phyloP scores from a whole-genome alignment of 2,329 filamentous ascomycete species.

The Xylariaceae sp. region DNA sequence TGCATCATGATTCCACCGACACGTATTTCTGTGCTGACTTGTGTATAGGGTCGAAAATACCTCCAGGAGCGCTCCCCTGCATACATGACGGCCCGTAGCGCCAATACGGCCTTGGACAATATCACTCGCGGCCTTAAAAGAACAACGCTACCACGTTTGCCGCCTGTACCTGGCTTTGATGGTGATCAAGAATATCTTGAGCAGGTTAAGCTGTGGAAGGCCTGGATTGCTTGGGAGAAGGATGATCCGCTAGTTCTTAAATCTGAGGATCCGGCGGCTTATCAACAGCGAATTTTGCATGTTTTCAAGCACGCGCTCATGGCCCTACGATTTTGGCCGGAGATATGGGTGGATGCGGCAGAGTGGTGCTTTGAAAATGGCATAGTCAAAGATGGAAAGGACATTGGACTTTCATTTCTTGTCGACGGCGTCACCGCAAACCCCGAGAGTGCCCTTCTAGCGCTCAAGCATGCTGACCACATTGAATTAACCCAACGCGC shows the following conservation, averaged over 20 bases:
- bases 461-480: conserved; percentile 84
- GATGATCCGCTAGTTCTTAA: conserved; percentile 84
- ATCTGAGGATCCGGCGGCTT: conserved; percentile 70
- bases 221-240: conserved; percentile 94
- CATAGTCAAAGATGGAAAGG: conserved; percentile 52
- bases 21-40: conserved; percentile 21
- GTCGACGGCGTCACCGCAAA: conserved; percentile 81
- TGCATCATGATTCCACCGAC: conserved; percentile 15
- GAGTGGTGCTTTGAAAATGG: conserved; percentile 86
- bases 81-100: conserved; percentile 94
- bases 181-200: conserved; percentile 78
- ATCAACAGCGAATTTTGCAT: conserved; percentile 76
- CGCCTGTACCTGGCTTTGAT: conserved; percentile 79
- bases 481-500: conserved; percentile 74
- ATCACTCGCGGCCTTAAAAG: conserved; percentile 72
- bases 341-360: conserved; percentile 92
- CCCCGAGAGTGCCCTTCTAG: conserved; percentile 85
- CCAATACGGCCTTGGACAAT: conserved; percentile 86
- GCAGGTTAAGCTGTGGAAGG: conserved; percentile 86
- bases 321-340: conserved; percentile 89
- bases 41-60: conserved; percentile 78
- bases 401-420: conserved; percentile 69
- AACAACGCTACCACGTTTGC: conserved; percentile 73
- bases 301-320: conserved; percentile 92
- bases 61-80: conserved; percentile 86